phyloP scores from a whole-genome alignment of 768 basidiomycete genomes.

The Termitomyces sp. region DNA sequence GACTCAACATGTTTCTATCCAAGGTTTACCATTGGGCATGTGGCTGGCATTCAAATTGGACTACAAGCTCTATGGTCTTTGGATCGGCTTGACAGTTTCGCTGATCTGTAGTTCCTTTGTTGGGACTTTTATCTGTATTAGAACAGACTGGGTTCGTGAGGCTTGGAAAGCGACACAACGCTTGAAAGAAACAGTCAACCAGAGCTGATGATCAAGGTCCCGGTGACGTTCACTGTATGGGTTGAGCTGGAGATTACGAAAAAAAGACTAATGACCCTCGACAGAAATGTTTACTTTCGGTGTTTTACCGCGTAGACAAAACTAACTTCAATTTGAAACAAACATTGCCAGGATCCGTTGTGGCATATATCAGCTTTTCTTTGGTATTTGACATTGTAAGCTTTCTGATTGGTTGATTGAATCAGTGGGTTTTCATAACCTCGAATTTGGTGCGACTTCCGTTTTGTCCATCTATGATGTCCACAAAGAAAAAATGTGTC shows the following conservation, averaged over 20 bases:
- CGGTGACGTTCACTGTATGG: not conserved
- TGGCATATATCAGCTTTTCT: too few relatives aligned
- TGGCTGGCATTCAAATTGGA: conserved; percentile 61
- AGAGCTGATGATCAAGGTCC: not conserved
- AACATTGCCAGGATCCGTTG: too few relatives aligned
- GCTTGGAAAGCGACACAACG: conserved; percentile 53
- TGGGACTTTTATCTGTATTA: conserved; percentile 46
- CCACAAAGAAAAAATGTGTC: too few relatives aligned
- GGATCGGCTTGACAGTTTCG: conserved; percentile 73
- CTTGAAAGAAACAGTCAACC: conserved; percentile 22
- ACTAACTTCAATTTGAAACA: too few relatives aligned
- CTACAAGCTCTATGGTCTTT: conserved; percentile 72
- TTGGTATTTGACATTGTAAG: too few relatives aligned
- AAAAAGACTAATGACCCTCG: too few relatives aligned
- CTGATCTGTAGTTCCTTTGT: conserved; percentile 48
- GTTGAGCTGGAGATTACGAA: not conserved
- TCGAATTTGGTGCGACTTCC: too few relatives aligned
- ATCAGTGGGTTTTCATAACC: too few relatives aligned
- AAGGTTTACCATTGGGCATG: conserved; percentile 74
- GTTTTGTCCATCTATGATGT: too few relatives aligned
- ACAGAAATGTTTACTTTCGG: too few relatives aligned
- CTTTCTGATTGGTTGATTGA: too few relatives aligned
- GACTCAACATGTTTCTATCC: not conserved
- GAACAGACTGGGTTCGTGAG: conserved; percentile 64
- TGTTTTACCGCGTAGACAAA: too few relatives aligned